Conservation (phyloP, 768 basidiomycete species). For the Asterophora lycoperdoides region DNA sequence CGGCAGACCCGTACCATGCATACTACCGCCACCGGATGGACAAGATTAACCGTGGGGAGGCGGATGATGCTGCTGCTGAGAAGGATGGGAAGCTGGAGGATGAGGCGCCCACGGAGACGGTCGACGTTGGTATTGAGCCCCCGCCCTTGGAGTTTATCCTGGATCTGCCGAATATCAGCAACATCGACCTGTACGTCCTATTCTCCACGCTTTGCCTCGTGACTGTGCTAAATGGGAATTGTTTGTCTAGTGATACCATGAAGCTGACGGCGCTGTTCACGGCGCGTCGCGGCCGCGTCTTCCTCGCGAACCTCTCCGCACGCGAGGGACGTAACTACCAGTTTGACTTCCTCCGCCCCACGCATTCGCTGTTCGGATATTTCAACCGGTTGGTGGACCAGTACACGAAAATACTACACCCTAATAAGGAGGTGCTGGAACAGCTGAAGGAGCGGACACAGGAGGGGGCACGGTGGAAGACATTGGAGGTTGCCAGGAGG, state of each 20-base stretch:
- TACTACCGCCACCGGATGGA: conserved; percentile 95
- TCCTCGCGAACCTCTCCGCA: conserved; percentile 79
- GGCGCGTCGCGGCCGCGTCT: conserved; percentile 83
- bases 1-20: conserved; percentile 95
- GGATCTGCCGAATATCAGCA: conserved; percentile 81
- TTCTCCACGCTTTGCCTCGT: not conserved
- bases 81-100: conserved; percentile 41
- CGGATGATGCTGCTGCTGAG: conserved; percentile 51
- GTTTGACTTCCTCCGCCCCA: conserved; percentile 95
- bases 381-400: conserved; percentile 98
- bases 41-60: conserved; percentile 70
- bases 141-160: conserved; percentile 78
- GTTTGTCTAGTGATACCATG: conserved; percentile 73
- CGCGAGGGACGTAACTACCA: conserved; percentile 95
- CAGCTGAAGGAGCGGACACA: conserved; percentile 62
- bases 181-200: conserved; percentile 82
- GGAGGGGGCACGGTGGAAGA: conserved; percentile 68
- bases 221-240: conserved; percentile 4
- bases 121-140: conserved; percentile 72
- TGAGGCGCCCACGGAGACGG: conserved; percentile 36
- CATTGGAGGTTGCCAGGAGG: conserved; percentile 68
- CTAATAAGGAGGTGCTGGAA: conserved; percentile 70
- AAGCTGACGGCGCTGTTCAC: conserved; percentile 95
- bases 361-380: conserved; percentile 92
- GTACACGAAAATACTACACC: conserved; percentile 86